Conservation (phyloP, 257 asterid genomes). For the Scutellaria baicalensis region DNA sequence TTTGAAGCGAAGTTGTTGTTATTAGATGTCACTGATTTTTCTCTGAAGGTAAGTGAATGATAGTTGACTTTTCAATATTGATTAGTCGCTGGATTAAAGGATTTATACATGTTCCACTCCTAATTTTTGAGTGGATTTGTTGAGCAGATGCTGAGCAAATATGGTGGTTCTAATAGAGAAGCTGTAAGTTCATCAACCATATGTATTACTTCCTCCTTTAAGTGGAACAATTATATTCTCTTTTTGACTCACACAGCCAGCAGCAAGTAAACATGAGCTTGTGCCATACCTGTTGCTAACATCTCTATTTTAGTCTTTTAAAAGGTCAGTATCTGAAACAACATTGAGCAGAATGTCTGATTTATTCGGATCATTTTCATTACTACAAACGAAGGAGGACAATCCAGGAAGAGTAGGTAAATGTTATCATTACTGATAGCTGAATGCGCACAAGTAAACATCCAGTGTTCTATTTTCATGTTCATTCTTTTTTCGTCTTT, state of each 20-base stretch:
- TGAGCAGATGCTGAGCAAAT: constrained; percentile 74
- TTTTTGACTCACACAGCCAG: background rate
- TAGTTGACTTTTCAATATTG: background rate
- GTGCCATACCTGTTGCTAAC: background rate
- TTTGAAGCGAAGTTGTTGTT: constrained; percentile 70
- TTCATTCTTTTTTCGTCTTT: background rate
- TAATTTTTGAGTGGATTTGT: constrained; percentile 2
- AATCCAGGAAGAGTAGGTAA: constrained; percentile 33
- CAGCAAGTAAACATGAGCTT: background rate
- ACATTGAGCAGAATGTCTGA: constrained; percentile 63
- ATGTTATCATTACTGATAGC: constrained; percentile 2
- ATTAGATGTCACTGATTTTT: constrained; percentile 68
- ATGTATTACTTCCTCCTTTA: background rate
- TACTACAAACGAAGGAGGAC: constrained; percentile 52
- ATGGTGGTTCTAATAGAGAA: constrained; percentile 43
- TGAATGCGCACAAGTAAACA: background rate
- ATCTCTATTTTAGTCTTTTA: constrained; percentile 46
- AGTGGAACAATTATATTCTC: background rate
- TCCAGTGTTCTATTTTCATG: background rate
- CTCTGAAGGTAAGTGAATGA: constrained; percentile 48
- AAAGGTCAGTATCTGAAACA: constrained; percentile 75
- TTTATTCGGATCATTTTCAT: constrained; percentile 56
- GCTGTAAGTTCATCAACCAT: constrained; percentile 38
- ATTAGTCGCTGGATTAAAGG: background rate
- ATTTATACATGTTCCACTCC: background rate